phyloP scores from a whole-genome alignment of 1,284 basidiomycete genomes.

The Laetiporus sulphureus region DNA sequence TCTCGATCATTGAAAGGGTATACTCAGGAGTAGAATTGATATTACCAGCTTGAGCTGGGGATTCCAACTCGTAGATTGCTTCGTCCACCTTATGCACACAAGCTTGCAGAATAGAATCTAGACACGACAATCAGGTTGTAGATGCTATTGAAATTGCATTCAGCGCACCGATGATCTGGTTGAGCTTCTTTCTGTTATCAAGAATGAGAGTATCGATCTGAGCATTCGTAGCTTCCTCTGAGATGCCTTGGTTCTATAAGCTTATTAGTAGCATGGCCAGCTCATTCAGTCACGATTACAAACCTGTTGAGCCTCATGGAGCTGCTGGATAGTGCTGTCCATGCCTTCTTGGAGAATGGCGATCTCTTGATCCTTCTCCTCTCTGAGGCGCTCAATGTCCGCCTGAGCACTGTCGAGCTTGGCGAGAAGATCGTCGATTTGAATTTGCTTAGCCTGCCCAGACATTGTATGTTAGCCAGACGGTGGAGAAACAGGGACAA shows the following conservation, averaged over 20 bases:
- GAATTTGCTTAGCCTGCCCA: constrained; percentile 80
- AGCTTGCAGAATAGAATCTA: constrained; percentile 94
- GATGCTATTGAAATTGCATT: constrained; percentile 1
- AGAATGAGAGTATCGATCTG: constrained; percentile 97
- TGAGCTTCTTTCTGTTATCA: constrained; percentile 97
- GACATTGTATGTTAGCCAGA: not conserved
- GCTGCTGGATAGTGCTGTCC: constrained; percentile 88
- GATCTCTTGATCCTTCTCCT: constrained; percentile 98
- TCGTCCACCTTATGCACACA: constrained; percentile 98
- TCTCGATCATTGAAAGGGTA: constrained; percentile 97
- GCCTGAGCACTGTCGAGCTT: constrained; percentile 72
- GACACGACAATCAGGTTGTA: constrained; percentile 6
- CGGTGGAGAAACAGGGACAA: not conserved
- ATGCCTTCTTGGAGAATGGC: constrained; percentile 94
- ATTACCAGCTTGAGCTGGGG: constrained; percentile 90
- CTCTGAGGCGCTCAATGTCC: constrained; percentile 77
- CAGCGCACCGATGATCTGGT: constrained; percentile 85
- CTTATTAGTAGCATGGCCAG: constrained; percentile 2
- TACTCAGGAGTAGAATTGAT: constrained; percentile 96
- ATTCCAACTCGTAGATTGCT: constrained; percentile 95
- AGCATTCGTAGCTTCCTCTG: constrained; percentile 86
- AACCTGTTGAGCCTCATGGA: constrained; percentile 85
- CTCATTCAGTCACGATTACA: constrained; percentile 9
- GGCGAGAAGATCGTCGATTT: constrained; percentile 84
- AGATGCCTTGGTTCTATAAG: constrained; percentile 70